Evolutionary conservation across 257 asterid genomes (phyloP).

Genomic region (Fraxinus quadrangulata): DNA sequence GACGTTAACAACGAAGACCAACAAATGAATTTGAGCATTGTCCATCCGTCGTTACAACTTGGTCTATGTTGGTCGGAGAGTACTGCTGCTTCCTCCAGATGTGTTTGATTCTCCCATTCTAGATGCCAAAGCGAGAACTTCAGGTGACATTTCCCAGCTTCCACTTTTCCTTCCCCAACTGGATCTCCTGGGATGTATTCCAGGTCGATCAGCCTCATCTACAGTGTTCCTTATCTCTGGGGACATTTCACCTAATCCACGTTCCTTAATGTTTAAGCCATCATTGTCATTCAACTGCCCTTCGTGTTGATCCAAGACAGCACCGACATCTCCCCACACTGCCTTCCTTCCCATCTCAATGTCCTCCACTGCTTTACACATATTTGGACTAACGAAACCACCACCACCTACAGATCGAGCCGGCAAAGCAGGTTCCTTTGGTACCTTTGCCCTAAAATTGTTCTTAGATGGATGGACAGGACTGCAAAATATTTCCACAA

Average conservation of each 20-base stretch:
- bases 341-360: conserved; percentile 96
- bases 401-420: conserved; percentile 52
- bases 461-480: conserved; percentile 77
- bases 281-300: conserved; percentile 68
- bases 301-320: conserved; percentile 57
- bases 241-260: conserved; percentile 57
- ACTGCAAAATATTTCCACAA: conserved; percentile 70
- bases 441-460: conserved; percentile 74
- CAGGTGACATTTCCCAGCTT: conserved; percentile 99
- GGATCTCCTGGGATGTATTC: conserved; percentile 75
- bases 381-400: conserved; percentile 86
- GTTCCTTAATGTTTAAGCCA: conserved; percentile 50
- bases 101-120: conserved; percentile 75
- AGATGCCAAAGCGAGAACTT: conserved; percentile 86
- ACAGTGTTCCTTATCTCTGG: conserved; percentile 86
- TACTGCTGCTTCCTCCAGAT: conserved; percentile 61
- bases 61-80: conserved; percentile 37
- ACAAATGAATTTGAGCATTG: conserved; percentile 14
- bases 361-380: conserved; percentile 80
- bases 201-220: conserved; percentile 80
- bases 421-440: conserved; percentile 53
- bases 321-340: conserved; percentile 77
- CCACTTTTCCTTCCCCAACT: conserved; percentile 98
- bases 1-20: conserved; percentile 28
- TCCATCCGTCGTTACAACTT: background rate